Evolutionary conservation across 2,329 filamentous ascomycete genomes (phyloP), one percentile per base, ranked within the genome.

Genomic region (Xylariaceae sp.): DNA sequence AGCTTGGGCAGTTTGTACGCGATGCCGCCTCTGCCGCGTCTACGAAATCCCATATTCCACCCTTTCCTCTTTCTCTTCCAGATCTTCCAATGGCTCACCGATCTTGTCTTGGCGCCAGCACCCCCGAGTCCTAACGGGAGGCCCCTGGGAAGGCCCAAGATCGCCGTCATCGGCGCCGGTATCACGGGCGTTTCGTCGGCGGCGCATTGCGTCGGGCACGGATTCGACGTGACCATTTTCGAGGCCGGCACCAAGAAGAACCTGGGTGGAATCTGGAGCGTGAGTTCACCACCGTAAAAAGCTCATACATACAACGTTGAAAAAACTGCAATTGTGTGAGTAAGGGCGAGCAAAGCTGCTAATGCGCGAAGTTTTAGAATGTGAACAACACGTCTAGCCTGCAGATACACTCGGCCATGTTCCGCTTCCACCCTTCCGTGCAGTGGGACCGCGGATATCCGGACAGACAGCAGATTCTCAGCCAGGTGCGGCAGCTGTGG

Each of bases 331-430:
- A n/a, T n/a, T n/a, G n/a, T n/a, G n/a, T n/a, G n/a, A n/a, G n/a
- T n/a, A n/a, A n/a, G n/a, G n/a, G n/a, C n/a, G n/a, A n/a, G n/a
- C n/a, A n/a, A 14, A 5, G 29, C 14, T 24, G 12, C 38, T 51
- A 13, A 47, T 26, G 1, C 2, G 11, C 21, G 21, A 3, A 17
- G 16, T 28, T 31, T 3, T 42, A 86, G 79, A 74, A 75, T 60
- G 85, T 92, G 28, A 90, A 92, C 65, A 85, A 84, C 36, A 89
- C 85, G 0, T 89, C 85, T 0, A 78, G 84, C 12, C 72, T 94
- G 1, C 86, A 92, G 55, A 89, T 94, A 15, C 85, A 94, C 59
- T 86, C 81, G 14, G 61, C 89, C 41, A 92, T 92, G 86, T 94
- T 90, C 60, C 77, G 87, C 15, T 94, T 94, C 59, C 85, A 90